Evolutionary conservation across 1,284 basidiomycete genomes (phyloP).

Genomic region (Cerioporus squamosus): DNA sequence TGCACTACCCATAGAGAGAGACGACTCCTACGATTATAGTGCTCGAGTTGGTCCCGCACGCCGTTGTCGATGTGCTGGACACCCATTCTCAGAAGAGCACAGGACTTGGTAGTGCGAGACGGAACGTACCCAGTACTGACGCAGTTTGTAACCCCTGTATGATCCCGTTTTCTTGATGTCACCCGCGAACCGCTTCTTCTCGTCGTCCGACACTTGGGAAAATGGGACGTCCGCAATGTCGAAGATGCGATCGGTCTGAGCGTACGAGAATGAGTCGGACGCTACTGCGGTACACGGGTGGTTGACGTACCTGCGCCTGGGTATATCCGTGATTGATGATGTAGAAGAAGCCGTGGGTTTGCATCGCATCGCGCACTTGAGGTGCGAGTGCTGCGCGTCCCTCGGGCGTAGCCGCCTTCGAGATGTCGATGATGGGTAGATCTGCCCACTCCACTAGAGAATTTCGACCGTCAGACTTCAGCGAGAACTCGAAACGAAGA

Average conservation of each 20-base stretch:
- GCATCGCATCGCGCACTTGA: constrained; percentile 63
- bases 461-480: background rate
- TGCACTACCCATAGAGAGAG: background rate
- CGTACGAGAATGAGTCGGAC: too few species aligned
- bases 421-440: constrained; percentile 67
- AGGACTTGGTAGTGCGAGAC: too few species aligned
- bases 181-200: constrained; percentile 53
- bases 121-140: constrained; percentile 49
- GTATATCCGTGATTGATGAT: constrained; percentile 61
- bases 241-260: constrained; percentile 51
- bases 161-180: constrained; percentile 50
- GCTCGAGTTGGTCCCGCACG: constrained; percentile 55
- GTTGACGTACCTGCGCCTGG: constrained; percentile 9
- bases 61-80: constrained; percentile 36
- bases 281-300: too few species aligned
- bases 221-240: constrained; percentile 66
- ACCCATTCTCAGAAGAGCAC: constrained; percentile 37
- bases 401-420: constrained; percentile 50
- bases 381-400: constrained; percentile 51
- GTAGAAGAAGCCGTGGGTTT: constrained; percentile 67
- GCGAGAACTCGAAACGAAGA: background rate
- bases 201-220: constrained; percentile 48
- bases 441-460: constrained; percentile 68
- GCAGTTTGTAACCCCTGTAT: constrained; percentile 57
- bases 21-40: constrained; percentile 19